These are phyloP conservation scores for Phenoliferia sp. DNA, from an alignment of 1,284 basidiomycete species.

Conservation along the genomic window DNA sequence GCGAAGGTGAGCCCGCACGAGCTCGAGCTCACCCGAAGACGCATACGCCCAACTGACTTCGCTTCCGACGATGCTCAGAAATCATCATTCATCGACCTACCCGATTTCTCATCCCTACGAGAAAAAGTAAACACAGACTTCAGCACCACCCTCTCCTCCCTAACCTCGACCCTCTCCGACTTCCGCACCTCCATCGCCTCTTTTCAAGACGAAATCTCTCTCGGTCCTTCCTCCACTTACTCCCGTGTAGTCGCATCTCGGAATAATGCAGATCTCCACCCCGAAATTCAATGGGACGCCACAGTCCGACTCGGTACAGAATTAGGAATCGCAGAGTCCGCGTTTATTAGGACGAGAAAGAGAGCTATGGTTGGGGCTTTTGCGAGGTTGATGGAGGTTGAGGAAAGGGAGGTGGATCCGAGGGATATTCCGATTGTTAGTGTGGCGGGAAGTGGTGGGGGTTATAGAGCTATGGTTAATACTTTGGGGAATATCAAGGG, in stretches of 20 bases:
- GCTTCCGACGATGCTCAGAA: not conserved
- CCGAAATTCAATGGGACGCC: constrained; percentile 48
- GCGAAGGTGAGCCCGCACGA: not conserved
- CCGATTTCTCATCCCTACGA: not conserved
- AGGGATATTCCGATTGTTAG: constrained; percentile 48
- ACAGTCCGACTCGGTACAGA: constrained; percentile 43
- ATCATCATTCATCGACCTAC: not conserved
- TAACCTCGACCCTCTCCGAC: not conserved
- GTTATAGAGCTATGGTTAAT: constrained; percentile 44
- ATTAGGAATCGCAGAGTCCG: constrained; percentile 44
- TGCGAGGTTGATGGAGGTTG: constrained; percentile 44
- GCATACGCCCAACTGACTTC: too few species aligned
- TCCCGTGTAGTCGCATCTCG: constrained; percentile 10
- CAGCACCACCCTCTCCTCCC: not conserved
- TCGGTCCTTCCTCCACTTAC: constrained; percentile 42
- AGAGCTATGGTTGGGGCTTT: constrained; percentile 42
- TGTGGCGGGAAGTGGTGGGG: constrained; percentile 48
- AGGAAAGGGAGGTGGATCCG: constrained; percentile 43
- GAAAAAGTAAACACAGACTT: not conserved
- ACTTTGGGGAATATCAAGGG: constrained; percentile 45
- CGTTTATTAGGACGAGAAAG: constrained; percentile 43
- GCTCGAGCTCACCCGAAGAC: not conserved
- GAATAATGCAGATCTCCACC: constrained; percentile 39
- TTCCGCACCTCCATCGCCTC: not conserved
- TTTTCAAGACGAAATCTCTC: constrained; percentile 43